Conservation (phyloP, 2,329 filamentous ascomycete genomes). For the Leptographium flavum region DNA sequence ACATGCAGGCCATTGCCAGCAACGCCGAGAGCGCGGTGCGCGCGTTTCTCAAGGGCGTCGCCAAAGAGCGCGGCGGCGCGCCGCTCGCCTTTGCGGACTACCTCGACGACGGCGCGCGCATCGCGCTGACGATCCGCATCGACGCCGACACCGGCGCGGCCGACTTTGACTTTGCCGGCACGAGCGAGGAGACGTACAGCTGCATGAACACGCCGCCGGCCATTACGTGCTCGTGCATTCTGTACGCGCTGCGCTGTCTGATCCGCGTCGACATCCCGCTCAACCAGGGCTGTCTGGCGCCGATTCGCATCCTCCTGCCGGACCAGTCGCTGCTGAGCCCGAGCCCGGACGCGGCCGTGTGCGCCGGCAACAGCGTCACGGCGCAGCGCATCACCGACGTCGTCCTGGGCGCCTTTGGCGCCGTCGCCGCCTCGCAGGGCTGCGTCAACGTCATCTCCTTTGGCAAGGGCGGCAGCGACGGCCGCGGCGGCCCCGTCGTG, state of each 20-base stretch:
- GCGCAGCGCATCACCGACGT: conserved; percentile 73
- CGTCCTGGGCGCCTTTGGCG: conserved; percentile 63
- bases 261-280: conserved; percentile 71
- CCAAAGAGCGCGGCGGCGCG: conserved; percentile 43
- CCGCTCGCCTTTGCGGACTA: conserved; percentile 61
- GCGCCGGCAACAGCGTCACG: conserved; percentile 70
- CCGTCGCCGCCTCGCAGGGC: conserved; percentile 64
- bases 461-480: conserved; percentile 40
- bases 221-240: conserved; percentile 65
- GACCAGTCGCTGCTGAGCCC: conserved; percentile 59
- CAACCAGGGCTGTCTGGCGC: conserved; percentile 70
- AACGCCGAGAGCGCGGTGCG: conserved; percentile 67
- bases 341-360: conserved; percentile 61
- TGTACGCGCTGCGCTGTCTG: conserved; percentile 68
- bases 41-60: conserved; percentile 49
- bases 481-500: conserved; percentile 34
- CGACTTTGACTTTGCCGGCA: conserved; percentile 62
- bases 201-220: conserved; percentile 67
- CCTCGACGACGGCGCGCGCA: conserved; percentile 79
- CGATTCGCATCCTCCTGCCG: conserved; percentile 60
- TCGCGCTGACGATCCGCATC: conserved; percentile 60
- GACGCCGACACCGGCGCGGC: conserved; percentile 64
- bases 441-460: conserved; percentile 75
- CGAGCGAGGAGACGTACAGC: conserved; percentile 58
- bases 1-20: conserved; percentile 69